phyloP scores from a whole-genome alignment of 1,139 yeast genomes.

The Scheffersomyces lignicola region DNA sequence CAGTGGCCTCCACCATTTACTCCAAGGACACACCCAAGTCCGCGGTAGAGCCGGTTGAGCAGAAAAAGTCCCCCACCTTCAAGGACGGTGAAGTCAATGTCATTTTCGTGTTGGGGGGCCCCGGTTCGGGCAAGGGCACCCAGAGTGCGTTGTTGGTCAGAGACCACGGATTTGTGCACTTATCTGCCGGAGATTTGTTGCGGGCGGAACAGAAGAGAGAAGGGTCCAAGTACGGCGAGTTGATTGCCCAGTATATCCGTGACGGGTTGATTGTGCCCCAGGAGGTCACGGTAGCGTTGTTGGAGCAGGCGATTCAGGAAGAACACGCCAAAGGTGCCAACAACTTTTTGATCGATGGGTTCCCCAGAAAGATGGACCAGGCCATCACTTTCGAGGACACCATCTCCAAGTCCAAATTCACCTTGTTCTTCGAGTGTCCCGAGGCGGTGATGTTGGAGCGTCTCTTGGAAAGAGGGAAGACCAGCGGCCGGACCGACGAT shows the following conservation, averaged over 20 bases:
- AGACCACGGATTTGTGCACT: conserved; percentile 80
- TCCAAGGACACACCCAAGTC: conserved; percentile 47
- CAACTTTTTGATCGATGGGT: conserved; percentile 85
- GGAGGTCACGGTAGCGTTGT: conserved; percentile 84
- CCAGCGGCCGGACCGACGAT: conserved; percentile 92
- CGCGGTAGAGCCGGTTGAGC: conserved; percentile 42
- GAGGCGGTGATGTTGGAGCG: conserved; percentile 85
- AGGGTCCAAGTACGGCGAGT: conserved; percentile 81
- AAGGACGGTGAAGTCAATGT: conserved; percentile 68
- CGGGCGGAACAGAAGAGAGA: conserved; percentile 86
- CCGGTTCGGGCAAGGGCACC: conserved; percentile 97
- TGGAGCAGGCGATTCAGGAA: conserved; percentile 75
- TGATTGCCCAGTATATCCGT: conserved; percentile 79
- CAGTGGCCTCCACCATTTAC: conserved; percentile 44
- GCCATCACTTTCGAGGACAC: conserved; percentile 86
- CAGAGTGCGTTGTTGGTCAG: conserved; percentile 85
- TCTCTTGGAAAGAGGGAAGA: conserved; percentile 87
- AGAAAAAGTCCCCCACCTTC: conserved; percentile 42
- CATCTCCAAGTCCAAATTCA: conserved; percentile 73
- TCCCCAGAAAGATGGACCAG: conserved; percentile 98
- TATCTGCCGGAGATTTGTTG: conserved; percentile 92
- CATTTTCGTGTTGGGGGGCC: conserved; percentile 85
- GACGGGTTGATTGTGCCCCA: conserved; percentile 95
- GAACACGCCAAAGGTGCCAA: conserved; percentile 49
- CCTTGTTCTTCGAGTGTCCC: conserved; percentile 92